Conservation (phyloP, 2,329 filamentous ascomycete genomes). For the Rutstroemia sydowiana region DNA sequence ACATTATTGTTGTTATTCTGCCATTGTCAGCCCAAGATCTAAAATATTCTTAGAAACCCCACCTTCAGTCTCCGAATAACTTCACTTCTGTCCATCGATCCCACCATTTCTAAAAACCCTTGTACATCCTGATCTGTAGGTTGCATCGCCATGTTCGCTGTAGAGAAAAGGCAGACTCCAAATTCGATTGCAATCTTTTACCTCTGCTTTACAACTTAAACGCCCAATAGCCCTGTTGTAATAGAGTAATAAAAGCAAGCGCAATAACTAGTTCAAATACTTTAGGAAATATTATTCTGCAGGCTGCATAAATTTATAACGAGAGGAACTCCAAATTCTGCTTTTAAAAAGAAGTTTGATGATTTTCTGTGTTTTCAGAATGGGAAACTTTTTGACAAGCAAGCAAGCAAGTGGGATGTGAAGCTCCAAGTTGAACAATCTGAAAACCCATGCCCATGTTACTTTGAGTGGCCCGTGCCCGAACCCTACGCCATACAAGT, state of each 20-base stretch:
- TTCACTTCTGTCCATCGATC: constrained; percentile 5
- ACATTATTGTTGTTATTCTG: constrained; percentile 41
- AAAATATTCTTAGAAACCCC: neutral
- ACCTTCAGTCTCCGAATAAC: constrained; percentile 8
- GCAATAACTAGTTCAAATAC: neutral
- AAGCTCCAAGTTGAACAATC: neutral
- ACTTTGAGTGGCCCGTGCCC: no score
- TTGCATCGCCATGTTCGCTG: constrained; percentile 4
- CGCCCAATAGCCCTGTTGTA: neutral
- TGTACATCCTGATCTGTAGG: constrained; percentile 9
- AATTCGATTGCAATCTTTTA: neutral
- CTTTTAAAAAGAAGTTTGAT: neutral
- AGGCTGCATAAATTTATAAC: neutral
- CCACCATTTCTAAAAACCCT: constrained; percentile 5
- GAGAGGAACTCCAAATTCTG: neutral
- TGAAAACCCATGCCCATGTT: neutral
- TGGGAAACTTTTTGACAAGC: neutral
- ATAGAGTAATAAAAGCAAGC: neutral
- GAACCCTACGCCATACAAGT: no score
- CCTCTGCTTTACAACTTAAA: neutral
- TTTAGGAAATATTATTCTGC: neutral
- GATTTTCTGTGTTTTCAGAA: neutral
- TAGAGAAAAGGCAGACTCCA: neutral
- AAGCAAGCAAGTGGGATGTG: neutral
- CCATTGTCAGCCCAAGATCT: constrained; percentile 14